Evolutionary conservation across 169 alveolate genomes (phyloP).

Genomic region (Cystoisospora suis): DNA sequence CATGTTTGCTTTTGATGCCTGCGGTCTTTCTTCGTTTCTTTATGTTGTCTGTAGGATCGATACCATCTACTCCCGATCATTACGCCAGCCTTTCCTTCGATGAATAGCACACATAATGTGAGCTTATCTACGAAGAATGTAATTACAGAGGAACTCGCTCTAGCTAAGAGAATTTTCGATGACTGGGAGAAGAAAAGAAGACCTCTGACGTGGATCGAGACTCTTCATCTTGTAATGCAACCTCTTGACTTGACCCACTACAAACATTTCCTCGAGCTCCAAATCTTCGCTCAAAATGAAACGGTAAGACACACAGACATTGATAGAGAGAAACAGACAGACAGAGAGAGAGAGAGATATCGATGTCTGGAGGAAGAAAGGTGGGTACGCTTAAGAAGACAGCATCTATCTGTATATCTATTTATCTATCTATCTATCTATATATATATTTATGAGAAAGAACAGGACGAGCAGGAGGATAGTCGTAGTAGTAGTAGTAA

Average conservation of each 20-base stretch:
- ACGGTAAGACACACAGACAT: too few species aligned
- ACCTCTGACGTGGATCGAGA: slow-evolving; percentile 40
- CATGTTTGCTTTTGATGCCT: neutral
- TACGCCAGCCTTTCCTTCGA: slow-evolving; percentile 98
- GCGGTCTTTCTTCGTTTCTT: neutral
- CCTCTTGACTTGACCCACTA: slow-evolving; percentile 34
- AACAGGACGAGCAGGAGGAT: neutral
- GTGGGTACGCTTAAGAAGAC: neutral
- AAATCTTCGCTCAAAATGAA: slow-evolving; percentile 44
- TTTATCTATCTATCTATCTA: too few species aligned
- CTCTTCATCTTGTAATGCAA: slow-evolving; percentile 10
- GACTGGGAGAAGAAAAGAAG: slow-evolving; percentile 62
- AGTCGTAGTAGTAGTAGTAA: neutral
- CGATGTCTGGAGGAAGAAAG: neutral
- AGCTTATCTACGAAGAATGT: slow-evolving; percentile 92
- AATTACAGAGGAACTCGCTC: slow-evolving; percentile 90
- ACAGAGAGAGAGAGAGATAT: too few species aligned
- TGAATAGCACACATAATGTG: slow-evolving; percentile 94
- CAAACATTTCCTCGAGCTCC: slow-evolving; percentile 49
- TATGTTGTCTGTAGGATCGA: slow-evolving; percentile 75
- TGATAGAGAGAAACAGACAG: too few species aligned
- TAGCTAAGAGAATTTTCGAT: slow-evolving; percentile 74
- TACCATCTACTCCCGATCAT: slow-evolving; percentile 94
- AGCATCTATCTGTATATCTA: neutral
- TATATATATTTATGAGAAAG: neutral